These are phyloP conservation scores for Backusella luteola DNA, from an alignment of 192 early-diverging fungal genomes.

Conservation along the genomic window DNA sequence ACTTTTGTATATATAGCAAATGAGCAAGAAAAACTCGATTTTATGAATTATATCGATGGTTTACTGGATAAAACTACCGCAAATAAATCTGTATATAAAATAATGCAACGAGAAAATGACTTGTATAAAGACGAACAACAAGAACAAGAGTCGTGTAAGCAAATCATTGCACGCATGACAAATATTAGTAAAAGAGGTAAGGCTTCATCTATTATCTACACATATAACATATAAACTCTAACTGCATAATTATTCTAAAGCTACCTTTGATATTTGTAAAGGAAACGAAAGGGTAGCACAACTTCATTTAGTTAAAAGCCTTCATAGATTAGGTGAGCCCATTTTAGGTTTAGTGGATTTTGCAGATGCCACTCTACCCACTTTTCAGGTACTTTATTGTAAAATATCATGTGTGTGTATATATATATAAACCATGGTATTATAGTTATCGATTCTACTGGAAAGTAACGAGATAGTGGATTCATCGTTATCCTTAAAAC, in stretches of 20 bases:
- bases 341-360: conserved; percentile 70
- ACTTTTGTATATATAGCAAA: conserved; percentile 10
- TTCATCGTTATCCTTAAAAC: conserved; percentile 45
- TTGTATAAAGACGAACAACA: conserved; percentile 36
- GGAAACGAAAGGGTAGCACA: conserved; percentile 74
- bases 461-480: conserved; percentile 70
- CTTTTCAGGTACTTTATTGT: conserved; percentile 55
- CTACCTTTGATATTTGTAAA: conserved; percentile 76
- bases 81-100: conserved; percentile 25
- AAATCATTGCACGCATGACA: conserved; percentile 32
- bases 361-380: conserved; percentile 56
- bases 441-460: conserved; percentile 66
- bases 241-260: conserved; percentile 1
- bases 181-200: conserved; percentile 36
- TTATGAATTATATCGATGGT: conserved; percentile 48
- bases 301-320: conserved; percentile 58
- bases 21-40: conserved; percentile 28
- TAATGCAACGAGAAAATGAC: conserved; percentile 51
- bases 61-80: conserved; percentile 26
- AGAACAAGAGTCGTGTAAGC: conserved; percentile 31
- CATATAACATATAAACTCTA: background rate
- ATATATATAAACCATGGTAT: background rate
- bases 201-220: background rate
- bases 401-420: no score
- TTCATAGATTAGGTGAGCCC: conserved; percentile 72